Conservation (phyloP, 2,329 filamentous ascomycete species). For the Tricladium varicosporioides region DNA sequence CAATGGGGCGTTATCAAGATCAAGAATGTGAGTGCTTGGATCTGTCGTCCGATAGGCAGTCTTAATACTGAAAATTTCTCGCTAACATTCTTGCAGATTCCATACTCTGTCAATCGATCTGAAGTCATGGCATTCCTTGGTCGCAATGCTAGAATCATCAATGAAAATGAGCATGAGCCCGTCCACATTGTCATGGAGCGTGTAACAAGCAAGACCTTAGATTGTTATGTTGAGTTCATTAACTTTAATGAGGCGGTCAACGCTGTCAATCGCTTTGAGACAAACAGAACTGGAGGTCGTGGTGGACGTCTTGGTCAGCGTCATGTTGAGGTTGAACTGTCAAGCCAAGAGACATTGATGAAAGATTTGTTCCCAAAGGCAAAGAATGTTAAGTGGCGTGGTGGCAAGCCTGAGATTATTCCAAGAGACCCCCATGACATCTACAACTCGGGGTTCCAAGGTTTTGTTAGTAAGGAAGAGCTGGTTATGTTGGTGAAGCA, state of each 20-base stretch:
- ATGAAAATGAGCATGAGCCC: slow-evolving; percentile 50
- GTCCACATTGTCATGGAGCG: slow-evolving; percentile 65
- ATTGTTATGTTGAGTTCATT: slow-evolving; percentile 58
- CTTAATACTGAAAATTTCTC: slow-evolving; percentile 3
- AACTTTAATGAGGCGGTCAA: slow-evolving; percentile 51
- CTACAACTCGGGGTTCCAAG: slow-evolving; percentile 53
- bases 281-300: slow-evolving; percentile 37
- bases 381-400: slow-evolving; percentile 54
- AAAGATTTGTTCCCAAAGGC: slow-evolving; percentile 59
- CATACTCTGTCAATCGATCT: slow-evolving; percentile 50
- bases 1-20: slow-evolving; percentile 37
- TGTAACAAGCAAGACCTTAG: slow-evolving; percentile 60
- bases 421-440: slow-evolving; percentile 36
- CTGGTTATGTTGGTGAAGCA: slow-evolving; percentile 63
- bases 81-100: slow-evolving; percentile 45
- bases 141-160: slow-evolving; percentile 53
- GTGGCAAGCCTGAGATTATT: slow-evolving; percentile 42
- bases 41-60: not conserved
- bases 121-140: slow-evolving; percentile 60
- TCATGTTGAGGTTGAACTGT: slow-evolving; percentile 54
- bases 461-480: slow-evolving; percentile 61
- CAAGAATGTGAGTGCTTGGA: slow-evolving; percentile 32
- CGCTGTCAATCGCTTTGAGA: slow-evolving; percentile 49
- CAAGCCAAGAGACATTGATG: slow-evolving; percentile 57
- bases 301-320: slow-evolving; percentile 54